Conservation (phyloP, 495 filamentous ascomycete genomes). For the Penicillium verhagenii region DNA sequence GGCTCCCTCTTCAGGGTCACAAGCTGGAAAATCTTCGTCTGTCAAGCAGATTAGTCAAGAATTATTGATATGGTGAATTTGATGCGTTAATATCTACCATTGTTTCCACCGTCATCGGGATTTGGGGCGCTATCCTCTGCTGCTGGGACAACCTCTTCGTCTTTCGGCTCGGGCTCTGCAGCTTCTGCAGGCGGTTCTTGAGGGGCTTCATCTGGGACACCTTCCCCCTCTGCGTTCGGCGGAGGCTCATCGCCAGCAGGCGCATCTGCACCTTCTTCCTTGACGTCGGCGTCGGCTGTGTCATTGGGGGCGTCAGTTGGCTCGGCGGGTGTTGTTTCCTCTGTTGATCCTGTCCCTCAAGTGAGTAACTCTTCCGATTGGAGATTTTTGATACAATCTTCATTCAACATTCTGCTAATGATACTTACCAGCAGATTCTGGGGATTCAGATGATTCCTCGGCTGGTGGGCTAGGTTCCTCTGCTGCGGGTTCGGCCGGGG, state of each 20-base stretch:
- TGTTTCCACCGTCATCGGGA: slow-evolving; percentile 11
- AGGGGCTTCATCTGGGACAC: slow-evolving; percentile 16
- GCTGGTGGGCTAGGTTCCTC: slow-evolving; percentile 18
- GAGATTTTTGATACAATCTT: background rate
- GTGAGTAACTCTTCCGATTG: slow-evolving; percentile 14
- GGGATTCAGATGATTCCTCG: slow-evolving; percentile 23
- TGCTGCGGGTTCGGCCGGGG: slow-evolving; percentile 8
- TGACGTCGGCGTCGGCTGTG: slow-evolving; percentile 18
- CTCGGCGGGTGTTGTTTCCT: slow-evolving; percentile 28
- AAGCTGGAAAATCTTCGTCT: slow-evolving; percentile 35
- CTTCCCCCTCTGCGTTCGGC: slow-evolving; percentile 19
- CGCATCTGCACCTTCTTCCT: slow-evolving; percentile 22
- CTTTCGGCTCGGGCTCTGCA: slow-evolving; percentile 12
- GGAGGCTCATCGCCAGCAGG: slow-evolving; percentile 15
- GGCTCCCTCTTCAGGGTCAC: slow-evolving; percentile 25
- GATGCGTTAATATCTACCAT: slow-evolving; percentile 16
- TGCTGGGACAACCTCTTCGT: slow-evolving; percentile 11
- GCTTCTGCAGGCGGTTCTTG: slow-evolving; percentile 16
- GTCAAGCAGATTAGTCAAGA: slow-evolving; percentile 1
- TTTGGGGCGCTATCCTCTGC: slow-evolving; percentile 11
- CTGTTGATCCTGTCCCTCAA: slow-evolving; percentile 24
- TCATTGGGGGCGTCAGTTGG: slow-evolving; percentile 22
- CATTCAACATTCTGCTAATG: background rate
- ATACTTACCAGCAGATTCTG: slow-evolving; percentile 33
- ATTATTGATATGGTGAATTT: background rate